A percentile compares a stretch with the other conserved stretches of the same genome.
Conservation (phyloP, 257 asterid genomes). For the Petrea volubilis region DNA sequence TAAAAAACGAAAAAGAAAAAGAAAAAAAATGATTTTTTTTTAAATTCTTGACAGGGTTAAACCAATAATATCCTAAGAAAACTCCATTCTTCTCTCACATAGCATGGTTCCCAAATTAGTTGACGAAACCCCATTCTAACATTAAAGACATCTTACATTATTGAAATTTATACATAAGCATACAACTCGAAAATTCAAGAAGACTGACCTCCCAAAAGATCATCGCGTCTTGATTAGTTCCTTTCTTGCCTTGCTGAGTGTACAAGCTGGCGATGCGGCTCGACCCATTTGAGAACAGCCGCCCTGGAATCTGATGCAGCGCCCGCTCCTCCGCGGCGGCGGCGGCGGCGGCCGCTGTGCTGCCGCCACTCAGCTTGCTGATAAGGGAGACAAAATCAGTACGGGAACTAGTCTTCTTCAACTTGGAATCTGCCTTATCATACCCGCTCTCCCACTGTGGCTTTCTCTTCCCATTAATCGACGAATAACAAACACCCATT, state of each 20-base stretch:
- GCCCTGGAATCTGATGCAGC: conserved; percentile 77
- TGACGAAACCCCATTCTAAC: no score
- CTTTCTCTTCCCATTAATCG: conserved; percentile 41
- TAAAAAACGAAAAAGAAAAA: no score
- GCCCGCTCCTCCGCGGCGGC: conserved; percentile 71
- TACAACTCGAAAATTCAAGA: neutral
- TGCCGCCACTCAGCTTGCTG: conserved; percentile 71
- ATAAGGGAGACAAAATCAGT: conserved; percentile 65
- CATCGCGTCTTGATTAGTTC: conserved; percentile 98
- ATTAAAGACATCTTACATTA: no score
- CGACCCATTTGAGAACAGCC: conserved; percentile 75
- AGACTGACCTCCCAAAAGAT: conserved; percentile 92
- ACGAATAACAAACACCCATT: conserved; percentile 96
- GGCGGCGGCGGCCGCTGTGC: conserved; percentile 34
- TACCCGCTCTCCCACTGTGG: conserved; percentile 41
- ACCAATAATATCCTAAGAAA: no score
- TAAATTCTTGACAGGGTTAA: no score
- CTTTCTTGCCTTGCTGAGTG: conserved; percentile 97
- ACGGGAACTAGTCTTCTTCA: conserved; percentile 60
- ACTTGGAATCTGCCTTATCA: conserved; percentile 43
- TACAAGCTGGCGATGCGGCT: conserved; percentile 62
- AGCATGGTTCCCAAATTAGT: no score
- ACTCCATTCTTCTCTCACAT: no score
- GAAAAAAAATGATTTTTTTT: no score
- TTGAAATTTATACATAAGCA: no score